Base-by-base conservation (phyloP, 371 early-diverging fungal genomes). In the Syncephalastrum racemosum region DNA sequence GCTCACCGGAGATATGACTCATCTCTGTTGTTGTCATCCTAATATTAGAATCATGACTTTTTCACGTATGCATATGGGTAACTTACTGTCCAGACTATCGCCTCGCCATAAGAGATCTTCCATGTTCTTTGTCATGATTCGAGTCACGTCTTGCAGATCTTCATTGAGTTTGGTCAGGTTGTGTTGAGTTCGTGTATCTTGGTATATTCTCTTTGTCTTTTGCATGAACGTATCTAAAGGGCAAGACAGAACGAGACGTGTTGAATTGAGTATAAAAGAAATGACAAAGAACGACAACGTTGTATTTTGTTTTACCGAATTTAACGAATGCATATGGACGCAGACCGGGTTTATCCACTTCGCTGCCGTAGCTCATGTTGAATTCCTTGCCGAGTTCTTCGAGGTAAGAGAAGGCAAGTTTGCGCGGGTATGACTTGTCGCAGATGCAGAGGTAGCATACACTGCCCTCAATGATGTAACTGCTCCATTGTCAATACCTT, bases 101-200 rank as follows among this genome's bases (percentile, higher is more conserved):
- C 95, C 96, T 49, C 98, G 88, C 84, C 94, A 94, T 50, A 98
- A 81, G 41, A 97, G 77, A 70, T 97, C 97, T 58, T 95, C 91
- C 87, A 98, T 95, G 73, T 97, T 98, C 67, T 91, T 94, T 14
- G 95, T 98, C 97, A 98, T 96, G 56, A 98, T 97, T 61, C 94
- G 86, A 24, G 93, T 91, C 6, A 98, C 98, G 70, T 97, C 98
- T 54, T 90, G 89, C 60, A 98, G 71, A 70, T 98, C 97, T 60
- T 97, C 96, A 68, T 97, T 95, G 39, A 98, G 75, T 68, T 93
- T 94, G 58, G 91, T 77, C 73, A 98, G 63, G 65, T 97, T 96
- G 56, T 87, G 83, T 68, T 93, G 92, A n/a, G 96, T 90, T 59
- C 95, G 83, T 54, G 92, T 87, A 70, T 98, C 96, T 76, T 96